Evolutionary conservation across 2,329 filamentous ascomycete genomes (phyloP).

Genomic region (Xylogone sp.): DNA sequence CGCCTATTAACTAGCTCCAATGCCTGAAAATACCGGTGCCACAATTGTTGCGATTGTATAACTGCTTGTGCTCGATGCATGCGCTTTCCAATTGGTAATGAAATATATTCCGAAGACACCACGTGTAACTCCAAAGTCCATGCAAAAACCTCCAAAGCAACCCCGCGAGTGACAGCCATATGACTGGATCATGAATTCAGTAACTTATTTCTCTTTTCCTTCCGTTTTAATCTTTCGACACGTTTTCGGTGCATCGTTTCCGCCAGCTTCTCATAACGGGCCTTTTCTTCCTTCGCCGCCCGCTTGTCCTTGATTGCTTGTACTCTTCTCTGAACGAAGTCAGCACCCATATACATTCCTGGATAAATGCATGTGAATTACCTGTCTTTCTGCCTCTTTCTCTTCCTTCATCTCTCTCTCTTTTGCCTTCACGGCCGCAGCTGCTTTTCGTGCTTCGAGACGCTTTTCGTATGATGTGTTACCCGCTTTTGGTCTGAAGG

Average conservation of each 20-base stretch:
- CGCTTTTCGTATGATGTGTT: slow-evolving; percentile 78
- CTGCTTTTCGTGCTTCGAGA: slow-evolving; percentile 62
- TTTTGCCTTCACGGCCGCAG: slow-evolving; percentile 79
- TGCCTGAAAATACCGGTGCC: too few species aligned
- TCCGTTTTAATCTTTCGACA: slow-evolving; percentile 86
- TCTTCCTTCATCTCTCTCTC: slow-evolving; percentile 96
- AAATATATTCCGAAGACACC: not conserved
- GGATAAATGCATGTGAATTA: slow-evolving; percentile 30
- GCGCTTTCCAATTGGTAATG: too few species aligned
- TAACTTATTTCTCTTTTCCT: slow-evolving; percentile 94
- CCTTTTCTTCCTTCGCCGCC: slow-evolving; percentile 87
- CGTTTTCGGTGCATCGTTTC: slow-evolving; percentile 98
- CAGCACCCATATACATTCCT: slow-evolving; percentile 2
- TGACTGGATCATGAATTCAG: slow-evolving; percentile 53
- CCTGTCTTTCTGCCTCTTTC: slow-evolving; percentile 85
- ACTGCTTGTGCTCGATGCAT: too few species aligned
- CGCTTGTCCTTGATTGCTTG: slow-evolving; percentile 81
- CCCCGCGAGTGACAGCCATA: slow-evolving; percentile 9
- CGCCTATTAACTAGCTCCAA: too few species aligned
- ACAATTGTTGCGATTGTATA: too few species aligned
- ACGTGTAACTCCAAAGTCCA: not conserved
- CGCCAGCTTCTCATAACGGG: slow-evolving; percentile 88
- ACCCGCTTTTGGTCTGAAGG: slow-evolving; percentile 79
- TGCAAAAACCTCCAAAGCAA: not conserved
- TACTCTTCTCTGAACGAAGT: slow-evolving; percentile 58